Evolutionary conservation across 2,329 filamentous ascomycete genomes (phyloP), one percentile per base, ranked within the genome.

Genomic region (Emmonsiellopsis sp.): DNA sequence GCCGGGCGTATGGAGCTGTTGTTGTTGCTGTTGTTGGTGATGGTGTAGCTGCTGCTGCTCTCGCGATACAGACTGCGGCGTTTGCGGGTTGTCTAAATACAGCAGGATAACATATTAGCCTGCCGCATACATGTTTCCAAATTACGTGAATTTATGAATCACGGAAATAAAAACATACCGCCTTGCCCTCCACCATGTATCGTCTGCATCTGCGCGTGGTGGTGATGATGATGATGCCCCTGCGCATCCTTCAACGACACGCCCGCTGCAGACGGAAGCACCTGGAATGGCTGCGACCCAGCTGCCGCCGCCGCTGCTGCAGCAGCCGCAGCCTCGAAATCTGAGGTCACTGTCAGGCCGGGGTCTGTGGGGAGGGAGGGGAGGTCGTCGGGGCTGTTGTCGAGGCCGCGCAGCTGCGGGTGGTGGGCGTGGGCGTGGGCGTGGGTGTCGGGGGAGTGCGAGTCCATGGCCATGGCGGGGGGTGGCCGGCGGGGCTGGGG

Each of bases 11-110:
- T 57, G 31, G 31, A 53, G 35, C 31, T 31, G 53, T 20, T 42
- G 34, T 41, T 54, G 47, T 10, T 49, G 45, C 16, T 53, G 53
- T 40, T 52, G 37, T 16, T 15, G n/a, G 15, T 44, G 50, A 30
- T 46, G 55, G 40, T 20, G 59, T 31, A 58, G 58, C 11, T 60
- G 55, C 50, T 57, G 55, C 15, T 57, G 59, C 26, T 57, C 53
- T 9, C 13, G 45, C 45, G 13, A 32, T 13, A 37, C 9, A 16
- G 45, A 15, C 13, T 13, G 46, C 32, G 34, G 46, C 32, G 15
- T 40, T n/a, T 15, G 11, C n/a, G 34, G 16, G 16, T 40, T 49
- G 1, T 49, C 46, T 13, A 15, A 26, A 26, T 26, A 26, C 20
- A 26, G 20, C 20, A 26, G 20, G 5, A 26, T 26, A 26, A 26